These are phyloP conservation scores for Solanum clarkiae DNA, from an alignment of 257 asterid species.

Conservation along the genomic window DNA sequence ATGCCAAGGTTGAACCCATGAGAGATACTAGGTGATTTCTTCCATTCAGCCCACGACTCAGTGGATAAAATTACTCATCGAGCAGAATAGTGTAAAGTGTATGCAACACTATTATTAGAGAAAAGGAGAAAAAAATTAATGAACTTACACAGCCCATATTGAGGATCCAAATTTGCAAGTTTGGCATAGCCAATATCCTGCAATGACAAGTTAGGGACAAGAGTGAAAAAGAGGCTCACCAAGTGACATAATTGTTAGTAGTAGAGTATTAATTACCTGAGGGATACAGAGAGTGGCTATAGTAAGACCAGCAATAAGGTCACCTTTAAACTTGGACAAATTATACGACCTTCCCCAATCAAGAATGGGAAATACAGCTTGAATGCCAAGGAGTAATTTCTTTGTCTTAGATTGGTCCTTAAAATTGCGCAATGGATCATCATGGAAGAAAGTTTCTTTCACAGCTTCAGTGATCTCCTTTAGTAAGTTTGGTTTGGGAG, in stretches of 20 bases:
- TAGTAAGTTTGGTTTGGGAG: conserved; percentile 40
- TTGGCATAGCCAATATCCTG: conserved; percentile 77
- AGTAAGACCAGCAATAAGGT: conserved; percentile 68
- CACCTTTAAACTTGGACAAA: conserved; percentile 48
- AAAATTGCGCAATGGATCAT: conserved; percentile 53
- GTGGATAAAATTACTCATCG: not conserved
- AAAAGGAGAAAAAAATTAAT: not conserved
- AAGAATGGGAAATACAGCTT: conserved; percentile 49
- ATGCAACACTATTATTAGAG: not conserved
- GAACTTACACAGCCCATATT: conserved; percentile 61
- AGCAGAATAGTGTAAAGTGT: not conserved
- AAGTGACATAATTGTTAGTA: not conserved
- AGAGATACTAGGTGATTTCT: not conserved
- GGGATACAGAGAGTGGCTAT: conserved; percentile 83
- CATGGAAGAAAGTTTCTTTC: conserved; percentile 63
- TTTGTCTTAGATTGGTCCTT: conserved; percentile 29
- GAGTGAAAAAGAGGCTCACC: not conserved
- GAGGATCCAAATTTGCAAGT: conserved; percentile 57
- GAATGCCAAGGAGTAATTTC: conserved; percentile 28
- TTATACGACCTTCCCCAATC: conserved; percentile 58
- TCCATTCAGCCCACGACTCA: not conserved
- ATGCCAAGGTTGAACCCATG: not conserved
- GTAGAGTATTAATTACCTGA: conserved; percentile 27
- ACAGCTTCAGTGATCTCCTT: conserved; percentile 33
- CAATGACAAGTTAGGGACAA: conserved; percentile 1